Evolutionary conservation across 2,329 filamentous ascomycete species (phyloP).

Genomic region (Phialemonium atrogriseum): DNA sequence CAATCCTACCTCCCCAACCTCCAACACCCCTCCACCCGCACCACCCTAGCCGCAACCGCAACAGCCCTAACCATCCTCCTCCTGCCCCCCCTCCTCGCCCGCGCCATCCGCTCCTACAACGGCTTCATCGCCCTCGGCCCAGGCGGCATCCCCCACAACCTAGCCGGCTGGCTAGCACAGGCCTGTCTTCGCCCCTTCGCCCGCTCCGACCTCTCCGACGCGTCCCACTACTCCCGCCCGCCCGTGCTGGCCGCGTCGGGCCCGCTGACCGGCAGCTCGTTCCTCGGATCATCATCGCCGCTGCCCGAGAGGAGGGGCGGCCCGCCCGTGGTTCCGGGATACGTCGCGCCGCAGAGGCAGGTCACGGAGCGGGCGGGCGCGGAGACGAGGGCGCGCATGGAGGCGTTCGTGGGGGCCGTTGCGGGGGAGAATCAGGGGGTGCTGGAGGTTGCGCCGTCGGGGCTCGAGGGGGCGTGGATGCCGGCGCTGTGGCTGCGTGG

Average conservation of each 20-base stretch:
- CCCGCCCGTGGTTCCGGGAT: constrained; percentile 23
- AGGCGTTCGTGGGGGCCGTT: constrained; percentile 15
- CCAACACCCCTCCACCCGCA: too few species aligned
- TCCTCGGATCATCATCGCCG: constrained; percentile 7
- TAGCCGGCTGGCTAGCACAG: constrained; percentile 31
- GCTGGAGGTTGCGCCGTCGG: constrained; percentile 18
- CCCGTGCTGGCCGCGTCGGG: constrained; percentile 16
- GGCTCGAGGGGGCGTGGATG: constrained; percentile 22
- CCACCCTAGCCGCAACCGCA: constrained; percentile 6
- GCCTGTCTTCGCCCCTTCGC: constrained; percentile 22
- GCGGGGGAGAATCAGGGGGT: constrained; percentile 18
- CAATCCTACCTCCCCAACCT: too few species aligned
- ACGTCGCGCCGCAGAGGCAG: constrained; percentile 31
- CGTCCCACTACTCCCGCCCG: constrained; percentile 15
- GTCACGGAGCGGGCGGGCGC: constrained; percentile 14
- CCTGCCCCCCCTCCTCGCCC: constrained; percentile 10
- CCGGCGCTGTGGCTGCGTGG: constrained; percentile 18
- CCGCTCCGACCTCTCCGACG: constrained; percentile 21
- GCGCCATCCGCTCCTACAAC: constrained; percentile 24
- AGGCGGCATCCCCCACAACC: constrained; percentile 34
- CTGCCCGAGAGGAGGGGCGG: constrained; percentile 13
- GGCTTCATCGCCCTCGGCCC: constrained; percentile 32
- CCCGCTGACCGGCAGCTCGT: constrained; percentile 14
- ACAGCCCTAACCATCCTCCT: constrained; percentile 5
- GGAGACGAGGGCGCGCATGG: constrained; percentile 12